Evolutionary conservation across 768 basidiomycete genomes (phyloP), one percentile per base, ranked within the genome.

Genomic region (Hericium rajendrae): DNA sequence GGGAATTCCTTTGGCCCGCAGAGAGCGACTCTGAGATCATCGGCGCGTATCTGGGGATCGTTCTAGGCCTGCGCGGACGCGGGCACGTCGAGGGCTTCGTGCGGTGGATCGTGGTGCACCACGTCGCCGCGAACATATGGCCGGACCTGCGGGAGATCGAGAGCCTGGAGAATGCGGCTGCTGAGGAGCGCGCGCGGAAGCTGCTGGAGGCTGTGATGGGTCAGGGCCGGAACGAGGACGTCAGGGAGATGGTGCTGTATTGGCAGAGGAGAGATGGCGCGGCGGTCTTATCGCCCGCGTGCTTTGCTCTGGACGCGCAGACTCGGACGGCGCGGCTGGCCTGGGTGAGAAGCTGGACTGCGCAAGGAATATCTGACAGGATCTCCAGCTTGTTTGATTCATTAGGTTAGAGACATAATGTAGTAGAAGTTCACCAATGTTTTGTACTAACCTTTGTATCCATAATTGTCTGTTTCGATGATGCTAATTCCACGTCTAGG

Each of bases 111-210:
- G 88, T 88, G 2, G 64, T 91, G 13, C 91, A 94, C 65, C 92
- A 94, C 65, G 68, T 94, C 22, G 83, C 92, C 11, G 77, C 77
- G 51, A 83, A 76, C 62, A 79, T 92, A 26, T 92, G 91, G 91
- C 76, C 73, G 2, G 88, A 89, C 65, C 64, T 86, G 37, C 66
- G 52, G 15, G 18, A 24, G 22, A 28, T 16, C 18, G 50, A 12
- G 24, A 38, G 6, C 10, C 32, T 5, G n/a, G n/a, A 18, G 52
- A 38, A 38, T 28, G 37, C n/a, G 18, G 52, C 11, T n/a, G 52
- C 20, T 18, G 52, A 38, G 52, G 32, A 53, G 52, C 52, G 52
- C 39, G 38, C 52, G 52, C 28, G 38, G 52, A 38, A 53, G 52
- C 52, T 53, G 39, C 22, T 53, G 38, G 52, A 71, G 62, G 75